Conservation (phyloP, 306 rosid genomes). For the Quercus dentata region DNA sequence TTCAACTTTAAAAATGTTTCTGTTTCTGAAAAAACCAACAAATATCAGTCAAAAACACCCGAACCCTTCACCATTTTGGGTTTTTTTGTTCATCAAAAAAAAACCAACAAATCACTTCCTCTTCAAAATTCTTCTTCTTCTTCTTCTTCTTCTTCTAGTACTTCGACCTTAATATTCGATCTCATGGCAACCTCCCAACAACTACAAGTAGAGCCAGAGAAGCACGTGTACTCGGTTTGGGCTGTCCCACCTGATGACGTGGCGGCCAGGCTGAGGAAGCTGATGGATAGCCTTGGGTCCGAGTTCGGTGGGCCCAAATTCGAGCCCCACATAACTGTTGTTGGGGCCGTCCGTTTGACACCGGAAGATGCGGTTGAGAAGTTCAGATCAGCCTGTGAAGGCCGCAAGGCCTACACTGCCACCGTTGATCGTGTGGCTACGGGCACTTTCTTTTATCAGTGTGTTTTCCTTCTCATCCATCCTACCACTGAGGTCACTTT, state of each 20-base stretch:
- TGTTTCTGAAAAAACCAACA: no score
- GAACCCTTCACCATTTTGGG: no score
- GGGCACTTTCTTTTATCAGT: slow-evolving; percentile 75
- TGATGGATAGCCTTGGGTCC: slow-evolving; percentile 61
- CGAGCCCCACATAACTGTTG: slow-evolving; percentile 83
- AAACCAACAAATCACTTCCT: no score
- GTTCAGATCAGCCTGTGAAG: slow-evolving; percentile 52
- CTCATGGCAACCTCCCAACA: slow-evolving; percentile 31
- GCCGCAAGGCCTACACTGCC: slow-evolving; percentile 50
- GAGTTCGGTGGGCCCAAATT: slow-evolving; percentile 78
- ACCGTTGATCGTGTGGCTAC: slow-evolving; percentile 58
- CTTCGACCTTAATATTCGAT: no score
- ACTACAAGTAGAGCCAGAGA: slow-evolving; percentile 1
- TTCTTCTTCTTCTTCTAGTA: no score
- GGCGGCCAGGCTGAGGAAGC: slow-evolving; percentile 29
- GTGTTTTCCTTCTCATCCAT: slow-evolving; percentile 70
- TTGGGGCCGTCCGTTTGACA: slow-evolving; percentile 61
- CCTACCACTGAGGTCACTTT: slow-evolving; percentile 52
- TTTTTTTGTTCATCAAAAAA: no score
- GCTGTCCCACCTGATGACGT: slow-evolving; percentile 79
- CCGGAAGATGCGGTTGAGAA: slow-evolving; percentile 56
- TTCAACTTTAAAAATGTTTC: no score
- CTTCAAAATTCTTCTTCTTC: no score
- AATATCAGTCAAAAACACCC: no score
- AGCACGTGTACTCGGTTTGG: slow-evolving; percentile 71